phyloP scores from a whole-genome alignment of 306 rosid genomes.

The Lathyrus oleraceus region DNA sequence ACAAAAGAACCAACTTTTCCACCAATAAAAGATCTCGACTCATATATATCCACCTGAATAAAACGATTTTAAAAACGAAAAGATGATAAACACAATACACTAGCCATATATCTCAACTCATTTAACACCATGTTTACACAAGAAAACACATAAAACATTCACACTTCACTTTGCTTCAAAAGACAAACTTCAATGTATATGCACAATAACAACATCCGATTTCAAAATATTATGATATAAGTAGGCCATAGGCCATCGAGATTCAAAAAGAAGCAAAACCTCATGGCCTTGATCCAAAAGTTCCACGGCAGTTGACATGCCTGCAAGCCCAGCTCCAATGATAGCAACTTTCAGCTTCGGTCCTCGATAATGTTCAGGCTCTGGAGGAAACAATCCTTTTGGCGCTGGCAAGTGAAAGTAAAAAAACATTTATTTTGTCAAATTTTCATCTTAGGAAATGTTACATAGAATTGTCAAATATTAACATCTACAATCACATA shows the following conservation, averaged over 20 bases:
- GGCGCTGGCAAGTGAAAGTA: constrained; percentile 65
- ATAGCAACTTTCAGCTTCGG: constrained; percentile 97
- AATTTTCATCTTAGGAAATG: constrained; percentile 14
- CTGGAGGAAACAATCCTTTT: constrained; percentile 94
- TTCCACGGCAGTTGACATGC: constrained; percentile 98
- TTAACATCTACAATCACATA: constrained; percentile 1
- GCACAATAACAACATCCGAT: constrained; percentile 9
- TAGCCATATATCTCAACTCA: background rate
- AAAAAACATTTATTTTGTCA: constrained; percentile 36
- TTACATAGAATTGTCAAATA: constrained; percentile 1
- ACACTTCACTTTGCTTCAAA: constrained; percentile 9
- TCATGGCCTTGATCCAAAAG: constrained; percentile 98
- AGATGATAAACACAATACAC: constrained; percentile 23
- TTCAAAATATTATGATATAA: constrained; percentile 11
- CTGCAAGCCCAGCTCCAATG: constrained; percentile 96
- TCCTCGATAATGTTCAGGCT: constrained; percentile 87
- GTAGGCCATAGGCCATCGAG: background rate
- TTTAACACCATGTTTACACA: constrained; percentile 13
- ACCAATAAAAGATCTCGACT: constrained; percentile 85
- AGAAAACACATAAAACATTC: background rate
- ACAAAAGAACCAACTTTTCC: constrained; percentile 99
- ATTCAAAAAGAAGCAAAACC: constrained; percentile 49
- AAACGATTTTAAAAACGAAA: constrained; percentile 21
- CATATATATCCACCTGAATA: constrained; percentile 90
- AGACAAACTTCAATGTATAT: background rate